phyloP scores from a whole-genome alignment of 192 early-diverging fungal species.

The Entomortierella beljakovae region DNA sequence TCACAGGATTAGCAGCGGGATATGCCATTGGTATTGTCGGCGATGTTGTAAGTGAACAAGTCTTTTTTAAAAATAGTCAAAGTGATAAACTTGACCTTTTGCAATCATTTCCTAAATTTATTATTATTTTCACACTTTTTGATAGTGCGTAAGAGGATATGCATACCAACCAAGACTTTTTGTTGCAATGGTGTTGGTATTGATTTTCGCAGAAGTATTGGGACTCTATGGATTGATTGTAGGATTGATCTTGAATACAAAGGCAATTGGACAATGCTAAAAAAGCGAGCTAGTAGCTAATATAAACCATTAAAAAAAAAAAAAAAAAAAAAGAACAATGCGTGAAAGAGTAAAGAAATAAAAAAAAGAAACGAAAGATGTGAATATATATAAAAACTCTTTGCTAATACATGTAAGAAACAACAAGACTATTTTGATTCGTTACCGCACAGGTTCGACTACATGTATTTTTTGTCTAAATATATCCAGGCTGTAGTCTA shows the following conservation, averaged over 20 bases:
- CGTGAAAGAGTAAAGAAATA: no score
- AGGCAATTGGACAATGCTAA: constrained; percentile 61
- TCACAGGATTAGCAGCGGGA: constrained; percentile 93
- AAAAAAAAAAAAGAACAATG: not conserved
- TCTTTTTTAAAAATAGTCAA: no score
- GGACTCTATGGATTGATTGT: constrained; percentile 98
- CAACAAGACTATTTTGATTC: no score
- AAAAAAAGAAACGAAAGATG: no score
- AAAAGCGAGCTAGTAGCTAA: not conserved
- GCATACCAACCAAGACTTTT: constrained; percentile 92
- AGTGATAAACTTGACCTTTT: not conserved
- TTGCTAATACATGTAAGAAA: no score
- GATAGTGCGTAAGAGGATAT: constrained; percentile 84
- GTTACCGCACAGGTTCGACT: no score
- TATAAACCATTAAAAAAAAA: not conserved
- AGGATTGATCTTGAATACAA: constrained; percentile 97
- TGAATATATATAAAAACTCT: no score
- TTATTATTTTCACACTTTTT: not conserved
- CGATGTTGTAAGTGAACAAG: constrained; percentile 76
- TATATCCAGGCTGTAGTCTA: no score
- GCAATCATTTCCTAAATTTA: not conserved
- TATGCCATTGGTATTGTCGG: constrained; percentile 97
- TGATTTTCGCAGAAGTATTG: constrained; percentile 99
- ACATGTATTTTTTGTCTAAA: no score
- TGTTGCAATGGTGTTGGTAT: constrained; percentile 94